Evolutionary conservation across 2,329 filamentous ascomycete species (phyloP).

Genomic region (Shiraia sp.): DNA sequence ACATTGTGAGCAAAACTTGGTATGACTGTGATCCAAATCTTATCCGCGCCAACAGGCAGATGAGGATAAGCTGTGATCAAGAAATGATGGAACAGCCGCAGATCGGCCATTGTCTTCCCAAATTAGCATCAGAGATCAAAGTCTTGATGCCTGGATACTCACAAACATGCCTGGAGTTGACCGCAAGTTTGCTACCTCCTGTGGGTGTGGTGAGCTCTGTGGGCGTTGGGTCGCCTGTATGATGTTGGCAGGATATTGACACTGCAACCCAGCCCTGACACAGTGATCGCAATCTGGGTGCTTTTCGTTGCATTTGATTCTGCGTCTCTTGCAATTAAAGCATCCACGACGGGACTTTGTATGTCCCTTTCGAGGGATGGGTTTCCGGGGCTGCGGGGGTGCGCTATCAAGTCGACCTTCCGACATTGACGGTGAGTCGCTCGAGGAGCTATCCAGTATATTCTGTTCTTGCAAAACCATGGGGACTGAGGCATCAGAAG

Average conservation of each 20-base stretch:
- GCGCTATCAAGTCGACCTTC: slow-evolving; percentile 21
- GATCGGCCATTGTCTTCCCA: slow-evolving; percentile 55
- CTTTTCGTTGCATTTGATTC: slow-evolving; percentile 73
- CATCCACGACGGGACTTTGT: slow-evolving; percentile 69
- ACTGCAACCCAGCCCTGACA: slow-evolving; percentile 63
- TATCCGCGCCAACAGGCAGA: slow-evolving; percentile 67
- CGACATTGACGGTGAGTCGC: slow-evolving; percentile 35
- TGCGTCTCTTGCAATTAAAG: slow-evolving; percentile 68
- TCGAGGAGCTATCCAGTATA: slow-evolving; percentile 32
- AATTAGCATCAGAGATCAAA: slow-evolving; percentile 14
- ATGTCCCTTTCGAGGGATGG: slow-evolving; percentile 59
- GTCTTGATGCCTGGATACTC: slow-evolving; percentile 19
- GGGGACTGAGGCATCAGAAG: slow-evolving; percentile 17
- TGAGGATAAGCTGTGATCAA: slow-evolving; percentile 65
- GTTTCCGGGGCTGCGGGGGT: slow-evolving; percentile 36
- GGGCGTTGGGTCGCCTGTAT: slow-evolving; percentile 33
- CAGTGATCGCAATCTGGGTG: slow-evolving; percentile 67
- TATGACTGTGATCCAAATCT: slow-evolving; percentile 69
- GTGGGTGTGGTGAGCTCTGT: slow-evolving; percentile 25
- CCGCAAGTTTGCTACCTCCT: slow-evolving; percentile 32
- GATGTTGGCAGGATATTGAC: slow-evolving; percentile 61
- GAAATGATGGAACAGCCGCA: slow-evolving; percentile 72
- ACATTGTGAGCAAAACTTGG: slow-evolving; percentile 69
- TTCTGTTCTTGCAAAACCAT: slow-evolving; percentile 27
- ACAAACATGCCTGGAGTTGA: slow-evolving; percentile 41